These are phyloP conservation scores for Trichoderma virens DNA, from an alignment of 495 filamentous ascomycete species.

Conservation along the genomic window DNA sequence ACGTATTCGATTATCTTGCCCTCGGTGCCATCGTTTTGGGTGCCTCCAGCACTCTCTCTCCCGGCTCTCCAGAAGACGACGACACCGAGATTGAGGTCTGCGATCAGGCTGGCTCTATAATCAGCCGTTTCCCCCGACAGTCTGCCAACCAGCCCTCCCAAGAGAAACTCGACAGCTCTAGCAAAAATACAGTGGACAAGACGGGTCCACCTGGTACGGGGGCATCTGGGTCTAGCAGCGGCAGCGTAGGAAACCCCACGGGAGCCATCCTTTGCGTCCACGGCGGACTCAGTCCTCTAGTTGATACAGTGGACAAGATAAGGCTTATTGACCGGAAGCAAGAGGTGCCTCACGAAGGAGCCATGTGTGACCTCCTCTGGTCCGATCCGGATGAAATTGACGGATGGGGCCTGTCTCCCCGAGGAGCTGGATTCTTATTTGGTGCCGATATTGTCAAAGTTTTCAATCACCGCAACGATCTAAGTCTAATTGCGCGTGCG, in stretches of 20 bases:
- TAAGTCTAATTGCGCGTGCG: slow-evolving; percentile 84
- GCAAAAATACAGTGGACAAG: slow-evolving; percentile 31
- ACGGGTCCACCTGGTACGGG: slow-evolving; percentile 73
- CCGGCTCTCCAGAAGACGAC: slow-evolving; percentile 45
- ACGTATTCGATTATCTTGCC: slow-evolving; percentile 96
- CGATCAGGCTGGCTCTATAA: slow-evolving; percentile 69
- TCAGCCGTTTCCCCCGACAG: slow-evolving; percentile 58
- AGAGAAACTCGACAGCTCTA: slow-evolving; percentile 29
- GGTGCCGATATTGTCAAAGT: slow-evolving; percentile 91
- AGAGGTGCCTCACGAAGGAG: slow-evolving; percentile 95
- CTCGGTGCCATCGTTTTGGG: slow-evolving; percentile 91
- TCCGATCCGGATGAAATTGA: slow-evolving; percentile 98
- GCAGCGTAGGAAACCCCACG: slow-evolving; percentile 55
- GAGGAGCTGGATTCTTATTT: slow-evolving; percentile 93
- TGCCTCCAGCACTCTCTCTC: slow-evolving; percentile 63
- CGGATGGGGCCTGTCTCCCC: slow-evolving; percentile 91
- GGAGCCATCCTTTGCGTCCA: slow-evolving; percentile 94
- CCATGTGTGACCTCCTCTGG: slow-evolving; percentile 98
- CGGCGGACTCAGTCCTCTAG: slow-evolving; percentile 82
- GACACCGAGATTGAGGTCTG: slow-evolving; percentile 89
- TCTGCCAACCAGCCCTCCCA: slow-evolving; percentile 13
- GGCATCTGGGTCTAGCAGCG: slow-evolving; percentile 58
- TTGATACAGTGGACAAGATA: slow-evolving; percentile 95
- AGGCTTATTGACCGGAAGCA: slow-evolving; percentile 92
- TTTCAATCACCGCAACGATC: slow-evolving; percentile 90